Evolutionary conservation across 805 yeast species (phyloP).

Genomic region (Spathaspora girioi): DNA sequence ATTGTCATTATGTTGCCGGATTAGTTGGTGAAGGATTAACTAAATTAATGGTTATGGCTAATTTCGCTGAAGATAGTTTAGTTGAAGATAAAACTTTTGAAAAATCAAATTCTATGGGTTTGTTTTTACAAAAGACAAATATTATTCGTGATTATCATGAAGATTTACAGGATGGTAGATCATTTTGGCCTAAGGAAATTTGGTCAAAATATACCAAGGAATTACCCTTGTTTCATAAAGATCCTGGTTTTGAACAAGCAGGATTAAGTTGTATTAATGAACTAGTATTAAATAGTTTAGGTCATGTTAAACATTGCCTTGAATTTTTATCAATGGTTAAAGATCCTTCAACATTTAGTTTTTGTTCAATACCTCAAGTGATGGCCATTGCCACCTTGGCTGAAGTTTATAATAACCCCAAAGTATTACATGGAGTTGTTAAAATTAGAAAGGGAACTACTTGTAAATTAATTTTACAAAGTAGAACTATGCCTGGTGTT

Average conservation of each 20-base stretch:
- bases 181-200: conserved; percentile 94
- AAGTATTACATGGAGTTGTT: conserved; percentile 65
- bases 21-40: conserved; percentile 96
- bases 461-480: conserved; percentile 65
- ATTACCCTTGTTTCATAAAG: conserved; percentile 53
- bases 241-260: conserved; percentile 41
- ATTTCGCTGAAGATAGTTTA: conserved; percentile 53
- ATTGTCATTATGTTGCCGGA: conserved; percentile 98
- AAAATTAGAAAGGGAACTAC: conserved; percentile 92
- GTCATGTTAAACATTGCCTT: conserved; percentile 73
- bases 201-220: conserved; percentile 78
- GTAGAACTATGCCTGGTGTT: conserved; percentile 73
- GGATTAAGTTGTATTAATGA: conserved; percentile 81
- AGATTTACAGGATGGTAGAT: conserved; percentile 85
- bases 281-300: conserved; percentile 72
- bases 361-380: conserved; percentile 97
- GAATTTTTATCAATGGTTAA: conserved; percentile 69
- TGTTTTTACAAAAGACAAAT: conserved; percentile 91
- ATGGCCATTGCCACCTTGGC: conserved; percentile 97
- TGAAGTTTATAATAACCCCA: conserved; percentile 74
- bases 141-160: conserved; percentile 94
- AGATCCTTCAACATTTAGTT: conserved; percentile 81
- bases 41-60: conserved; percentile 70
- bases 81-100: conserved; percentile 47
- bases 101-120: conserved; percentile 84